These are phyloP conservation scores for Penicillium pancosmium DNA, from an alignment of 495 filamentous ascomycete species.

Conservation along the genomic window DNA sequence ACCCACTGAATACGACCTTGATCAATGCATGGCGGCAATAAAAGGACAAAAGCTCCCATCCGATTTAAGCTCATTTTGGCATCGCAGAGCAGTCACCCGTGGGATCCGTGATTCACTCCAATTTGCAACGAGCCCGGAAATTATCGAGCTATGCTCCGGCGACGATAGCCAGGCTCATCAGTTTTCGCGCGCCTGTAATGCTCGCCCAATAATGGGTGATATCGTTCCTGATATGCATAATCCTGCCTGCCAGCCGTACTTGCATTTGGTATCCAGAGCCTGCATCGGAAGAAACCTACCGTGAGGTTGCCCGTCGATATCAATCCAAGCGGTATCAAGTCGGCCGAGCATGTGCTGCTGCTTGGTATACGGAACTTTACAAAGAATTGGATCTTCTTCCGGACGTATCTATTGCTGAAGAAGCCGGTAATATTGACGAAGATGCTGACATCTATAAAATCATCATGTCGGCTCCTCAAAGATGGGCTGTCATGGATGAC, in stretches of 20 bases:
- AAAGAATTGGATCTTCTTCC: constrained; percentile 32
- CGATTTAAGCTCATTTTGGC: constrained; percentile 18
- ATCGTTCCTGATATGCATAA: constrained; percentile 34
- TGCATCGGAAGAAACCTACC: constrained; percentile 38
- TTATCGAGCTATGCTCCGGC: constrained; percentile 19
- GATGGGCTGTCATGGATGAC: constrained; percentile 32
- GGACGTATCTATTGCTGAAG: constrained; percentile 31
- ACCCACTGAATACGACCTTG: constrained; percentile 10
- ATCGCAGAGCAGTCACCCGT: constrained; percentile 19
- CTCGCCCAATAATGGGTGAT: constrained; percentile 43
- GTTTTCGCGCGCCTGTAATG: constrained; percentile 29
- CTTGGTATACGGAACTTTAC: constrained; percentile 31
- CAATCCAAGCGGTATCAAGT: constrained; percentile 25
- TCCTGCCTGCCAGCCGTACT: constrained; percentile 39
- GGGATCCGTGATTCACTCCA: constrained; percentile 19
- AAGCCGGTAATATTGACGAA: constrained; percentile 25
- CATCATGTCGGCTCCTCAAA: constrained; percentile 26
- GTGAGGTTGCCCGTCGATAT: constrained; percentile 21
- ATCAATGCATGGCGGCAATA: constrained; percentile 18
- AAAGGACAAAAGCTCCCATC: constrained; percentile 15
- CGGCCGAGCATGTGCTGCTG: constrained; percentile 32
- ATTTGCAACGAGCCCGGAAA: constrained; percentile 20
- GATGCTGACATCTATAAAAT: constrained; percentile 27
- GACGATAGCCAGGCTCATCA: constrained; percentile 13
- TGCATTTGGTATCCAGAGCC: constrained; percentile 47